A percentile compares a stretch with the other conserved stretches of the same genome.
Evolutionary conservation across 306 rosid species (phyloP).

Genomic region (Citrullus mucosospermus): DNA sequence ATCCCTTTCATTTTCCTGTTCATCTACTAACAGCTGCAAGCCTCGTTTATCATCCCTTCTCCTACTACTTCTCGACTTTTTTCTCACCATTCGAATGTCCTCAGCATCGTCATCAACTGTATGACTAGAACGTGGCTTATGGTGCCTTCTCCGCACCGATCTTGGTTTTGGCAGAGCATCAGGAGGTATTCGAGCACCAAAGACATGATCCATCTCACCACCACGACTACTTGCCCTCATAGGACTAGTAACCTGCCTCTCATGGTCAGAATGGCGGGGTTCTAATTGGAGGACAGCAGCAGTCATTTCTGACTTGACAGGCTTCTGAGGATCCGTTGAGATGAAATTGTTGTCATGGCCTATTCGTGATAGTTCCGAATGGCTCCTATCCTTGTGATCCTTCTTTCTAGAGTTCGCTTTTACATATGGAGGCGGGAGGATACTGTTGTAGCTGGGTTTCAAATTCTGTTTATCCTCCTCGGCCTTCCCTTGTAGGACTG

Average conservation of each 20-base stretch:
- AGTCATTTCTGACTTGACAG: constrained; percentile 28
- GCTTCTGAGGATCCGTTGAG: constrained; percentile 23
- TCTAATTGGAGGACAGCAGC: constrained; percentile 28
- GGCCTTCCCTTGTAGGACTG: constrained; percentile 16
- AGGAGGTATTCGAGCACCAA: constrained; percentile 23
- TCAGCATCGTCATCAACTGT: constrained; percentile 24
- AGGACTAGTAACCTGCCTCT: constrained; percentile 27
- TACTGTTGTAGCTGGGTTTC: constrained; percentile 40
- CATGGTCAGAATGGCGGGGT: constrained; percentile 34
- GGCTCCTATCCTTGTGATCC: constrained; percentile 19
- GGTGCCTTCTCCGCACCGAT: constrained; percentile 49
- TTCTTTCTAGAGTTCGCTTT: constrained; percentile 45
- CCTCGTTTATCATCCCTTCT: constrained; percentile 60
- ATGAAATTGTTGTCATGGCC: constrained; percentile 12
- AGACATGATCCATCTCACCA: constrained; percentile 31
- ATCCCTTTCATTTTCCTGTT: constrained; percentile 38
- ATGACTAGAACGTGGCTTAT: constrained; percentile 44
- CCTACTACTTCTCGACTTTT: constrained; percentile 56
- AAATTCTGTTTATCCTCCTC: constrained; percentile 38
- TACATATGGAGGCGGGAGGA: constrained; percentile 80
- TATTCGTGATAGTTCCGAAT: constrained; percentile 19
- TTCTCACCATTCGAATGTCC: constrained; percentile 29
- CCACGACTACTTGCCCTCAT: constrained; percentile 21
- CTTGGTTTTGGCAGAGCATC: constrained; percentile 43
- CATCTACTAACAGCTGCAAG: constrained; percentile 69